Evolutionary conservation across 352 stramenopile species (phyloP), one percentile per base, ranked within the genome.

Genomic region (Pilasporangium apinafurcum): DNA sequence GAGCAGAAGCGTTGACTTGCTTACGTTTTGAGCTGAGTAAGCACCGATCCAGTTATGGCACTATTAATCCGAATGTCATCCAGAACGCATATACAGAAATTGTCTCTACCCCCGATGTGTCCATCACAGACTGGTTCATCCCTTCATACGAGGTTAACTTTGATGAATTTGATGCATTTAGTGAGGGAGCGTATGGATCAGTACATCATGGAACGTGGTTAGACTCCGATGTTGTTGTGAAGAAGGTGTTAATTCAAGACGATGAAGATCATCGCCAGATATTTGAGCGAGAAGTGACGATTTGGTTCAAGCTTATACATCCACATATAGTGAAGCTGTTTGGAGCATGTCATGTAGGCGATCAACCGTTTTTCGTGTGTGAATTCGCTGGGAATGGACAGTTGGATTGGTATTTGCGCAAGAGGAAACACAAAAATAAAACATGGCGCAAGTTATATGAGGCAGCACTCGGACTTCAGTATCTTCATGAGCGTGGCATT

Each of bases 251-350:
- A 20, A 47, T 47, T 14, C n/a, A n/a, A n/a, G 35, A 26, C 12
- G 52, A 41, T 4, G 46, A 56, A 17, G 21, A 39, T 13, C 42
- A 17, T 47, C 7, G 22, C 22, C 22, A 3, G 35, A 45, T 3
- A 31, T 27, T 35, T 39, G n/a, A 17, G 5, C 24, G 39, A 17
- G 59, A 68, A 44, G 46, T 51, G 6, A 38, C 44, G 4, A 46
- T 57, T 2, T 70, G 60, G 56, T 64, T 49, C 39, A 37, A 28
- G 1, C 43, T 64, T 8, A 66, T 55, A 10, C 56, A 70, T 22
- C 48, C 60, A 4, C 47, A 70, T 24, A 44, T 70, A 2, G 33
- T 67, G 13, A 56, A 61, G 18, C 35, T 70, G 21, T 70, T 49
- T 16, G 60, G 56, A 2, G 56, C 42, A 1, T 70, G 53, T 13